phyloP scores from a whole-genome alignment of 2,329 filamentous ascomycete species.

The Graphilbum ipis-grandicollis region DNA sequence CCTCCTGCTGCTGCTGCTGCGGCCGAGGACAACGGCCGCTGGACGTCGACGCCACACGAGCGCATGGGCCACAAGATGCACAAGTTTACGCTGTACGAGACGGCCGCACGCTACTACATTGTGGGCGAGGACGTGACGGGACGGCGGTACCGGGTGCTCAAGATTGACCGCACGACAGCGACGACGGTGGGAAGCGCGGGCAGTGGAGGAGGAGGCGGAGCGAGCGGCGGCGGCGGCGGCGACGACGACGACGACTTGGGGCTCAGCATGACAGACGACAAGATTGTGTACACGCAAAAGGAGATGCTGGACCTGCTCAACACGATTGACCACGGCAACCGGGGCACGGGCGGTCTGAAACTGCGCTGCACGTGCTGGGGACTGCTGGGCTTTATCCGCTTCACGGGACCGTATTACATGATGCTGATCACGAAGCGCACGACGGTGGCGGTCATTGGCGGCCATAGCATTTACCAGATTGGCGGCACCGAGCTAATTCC shows the following conservation, averaged over 20 bases:
- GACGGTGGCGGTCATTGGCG: slow-evolving; percentile 88
- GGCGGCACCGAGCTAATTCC: slow-evolving; percentile 87
- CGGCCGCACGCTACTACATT: slow-evolving; percentile 80
- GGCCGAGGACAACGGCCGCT: slow-evolving; percentile 10
- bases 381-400: slow-evolving; percentile 82
- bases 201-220: background rate
- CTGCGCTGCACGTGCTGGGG: slow-evolving; percentile 87
- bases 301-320: slow-evolving; percentile 90
- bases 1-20: too few relatives aligned
- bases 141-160: slow-evolving; percentile 74
- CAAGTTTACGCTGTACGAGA: slow-evolving; percentile 96
- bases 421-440: slow-evolving; percentile 88
- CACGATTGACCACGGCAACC: slow-evolving; percentile 90
- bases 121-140: slow-evolving; percentile 86
- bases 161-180: slow-evolving; percentile 80
- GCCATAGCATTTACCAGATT: slow-evolving; percentile 89
- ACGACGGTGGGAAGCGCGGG: slow-evolving; percentile 25
- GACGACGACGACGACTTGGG: slow-evolving; percentile 42
- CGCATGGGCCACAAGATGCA: slow-evolving; percentile 55
- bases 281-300: slow-evolving; percentile 79
- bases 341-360: slow-evolving; percentile 73
- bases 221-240: background rate
- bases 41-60: slow-evolving; percentile 8
- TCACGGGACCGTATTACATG: slow-evolving; percentile 96
- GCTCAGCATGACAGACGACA: slow-evolving; percentile 78